Conservation (phyloP, 257 asterid species). For the Primulina eburnea region DNA sequence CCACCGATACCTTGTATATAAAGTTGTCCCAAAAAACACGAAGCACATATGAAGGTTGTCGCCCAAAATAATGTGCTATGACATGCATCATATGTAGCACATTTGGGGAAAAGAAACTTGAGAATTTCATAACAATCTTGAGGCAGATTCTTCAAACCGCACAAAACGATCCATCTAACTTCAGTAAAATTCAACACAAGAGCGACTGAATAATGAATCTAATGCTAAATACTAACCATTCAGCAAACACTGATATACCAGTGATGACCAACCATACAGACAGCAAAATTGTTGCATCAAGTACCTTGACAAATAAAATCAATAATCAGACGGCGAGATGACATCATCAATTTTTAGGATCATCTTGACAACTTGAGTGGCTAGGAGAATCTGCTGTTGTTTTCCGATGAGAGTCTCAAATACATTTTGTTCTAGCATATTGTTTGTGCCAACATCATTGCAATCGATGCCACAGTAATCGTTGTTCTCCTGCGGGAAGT, state of each 20-base stretch:
- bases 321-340: constrained; percentile 69
- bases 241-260: constrained; percentile 2
- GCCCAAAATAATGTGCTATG: neutral
- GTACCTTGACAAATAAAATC: constrained; percentile 20
- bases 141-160: neutral
- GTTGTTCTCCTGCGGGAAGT: constrained; percentile 61
- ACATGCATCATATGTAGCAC: neutral
- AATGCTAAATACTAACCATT: constrained; percentile 10
- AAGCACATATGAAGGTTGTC: neutral
- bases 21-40: neutral
- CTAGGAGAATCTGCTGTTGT: constrained; percentile 81
- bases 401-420: constrained; percentile 84
- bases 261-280: constrained; percentile 1
- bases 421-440: constrained; percentile 85
- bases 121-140: neutral
- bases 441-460: constrained; percentile 79
- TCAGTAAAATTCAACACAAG: neutral
- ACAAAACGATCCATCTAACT: neutral
- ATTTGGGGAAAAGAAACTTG: no score
- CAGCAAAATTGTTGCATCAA: constrained; percentile 21
- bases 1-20: neutral
- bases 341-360: constrained; percentile 83
- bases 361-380: constrained; percentile 91
- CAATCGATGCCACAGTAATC: constrained; percentile 75
- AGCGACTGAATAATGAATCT: neutral